phyloP scores from a whole-genome alignment of 2,329 filamentous ascomycete species.

The Calonectria pseudoturangicola region DNA sequence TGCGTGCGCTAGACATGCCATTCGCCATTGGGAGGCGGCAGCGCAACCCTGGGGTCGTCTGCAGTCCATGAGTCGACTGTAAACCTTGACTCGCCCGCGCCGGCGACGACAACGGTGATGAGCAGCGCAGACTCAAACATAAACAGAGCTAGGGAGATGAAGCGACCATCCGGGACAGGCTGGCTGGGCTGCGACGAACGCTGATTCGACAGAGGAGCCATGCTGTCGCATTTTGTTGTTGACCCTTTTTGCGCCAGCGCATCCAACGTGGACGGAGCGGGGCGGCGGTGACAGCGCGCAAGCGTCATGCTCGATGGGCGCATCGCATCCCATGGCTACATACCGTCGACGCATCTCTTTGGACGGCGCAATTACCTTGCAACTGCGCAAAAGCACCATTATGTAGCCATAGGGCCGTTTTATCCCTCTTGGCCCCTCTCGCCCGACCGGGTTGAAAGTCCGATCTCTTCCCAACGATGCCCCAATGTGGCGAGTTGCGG shows the following conservation, averaged over 20 bases:
- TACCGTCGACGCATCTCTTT: conserved; percentile 45
- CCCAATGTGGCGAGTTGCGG: conserved; percentile 44
- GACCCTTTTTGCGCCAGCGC: conserved; percentile 54
- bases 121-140: conserved; percentile 29
- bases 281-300: conserved; percentile 55
- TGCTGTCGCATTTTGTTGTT: conserved; percentile 56
- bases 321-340: conserved; percentile 53
- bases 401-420: conserved; percentile 23
- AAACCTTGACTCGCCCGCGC: conserved; percentile 41
- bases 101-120: conserved; percentile 30
- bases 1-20: conserved; percentile 48
- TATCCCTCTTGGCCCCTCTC: conserved; percentile 10
- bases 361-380: conserved; percentile 44
- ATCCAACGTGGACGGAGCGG: conserved; percentile 55
- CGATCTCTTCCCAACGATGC: conserved; percentile 26
- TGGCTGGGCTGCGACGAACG: conserved; percentile 51
- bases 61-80: conserved; percentile 31
- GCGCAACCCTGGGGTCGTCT: conserved; percentile 39
- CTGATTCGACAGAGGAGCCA: conserved; percentile 52
- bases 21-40: conserved; percentile 47
- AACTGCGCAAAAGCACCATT: conserved; percentile 37
- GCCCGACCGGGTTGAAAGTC: conserved; percentile 24
- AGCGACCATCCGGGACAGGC: conserved; percentile 42
- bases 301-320: conserved; percentile 57
- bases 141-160: conserved; percentile 47